These are phyloP conservation scores for Helianthus tuberosus DNA, from an alignment of 129 eudicot species.

Conservation along the genomic window DNA sequence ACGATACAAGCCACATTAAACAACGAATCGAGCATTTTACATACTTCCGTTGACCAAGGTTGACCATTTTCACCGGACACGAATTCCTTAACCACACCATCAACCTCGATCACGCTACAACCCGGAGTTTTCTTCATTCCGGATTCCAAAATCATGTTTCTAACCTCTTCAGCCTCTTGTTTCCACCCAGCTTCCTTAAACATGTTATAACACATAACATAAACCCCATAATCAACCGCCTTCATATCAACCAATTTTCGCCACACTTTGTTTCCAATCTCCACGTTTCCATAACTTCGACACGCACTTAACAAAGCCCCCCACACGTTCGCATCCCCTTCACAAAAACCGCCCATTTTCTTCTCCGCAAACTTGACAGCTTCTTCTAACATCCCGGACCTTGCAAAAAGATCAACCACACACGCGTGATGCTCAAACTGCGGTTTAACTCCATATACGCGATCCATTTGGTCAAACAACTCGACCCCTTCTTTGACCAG, in stretches of 20 bases:
- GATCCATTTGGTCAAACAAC: conserved; percentile 51
- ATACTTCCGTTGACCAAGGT: conserved; percentile 38
- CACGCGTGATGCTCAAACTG: conserved; percentile 56
- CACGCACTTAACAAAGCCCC: conserved; percentile 67
- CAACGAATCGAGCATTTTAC: conserved; percentile 39
- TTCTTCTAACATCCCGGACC: conserved; percentile 55
- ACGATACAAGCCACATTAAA: conserved; percentile 17
- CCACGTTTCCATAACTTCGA: conserved; percentile 49
- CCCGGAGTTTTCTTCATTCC: conserved; percentile 64
- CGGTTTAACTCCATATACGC: conserved; percentile 41
- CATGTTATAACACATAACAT: conserved; percentile 58
- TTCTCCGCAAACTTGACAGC: conserved; percentile 51
- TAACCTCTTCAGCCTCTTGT: conserved; percentile 46
- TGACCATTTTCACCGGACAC: conserved; percentile 42
- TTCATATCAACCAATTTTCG: conserved; percentile 38
- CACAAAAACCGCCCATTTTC: conserved; percentile 38
- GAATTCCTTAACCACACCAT: conserved; percentile 56
- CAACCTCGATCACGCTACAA: conserved; percentile 56
- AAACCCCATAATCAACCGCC: conserved; percentile 47
- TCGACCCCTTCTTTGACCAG: conserved; percentile 51
- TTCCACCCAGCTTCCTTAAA: conserved; percentile 67
- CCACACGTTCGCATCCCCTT: conserved; percentile 59
- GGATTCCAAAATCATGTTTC: conserved; percentile 33
- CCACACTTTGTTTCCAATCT: conserved; percentile 50
- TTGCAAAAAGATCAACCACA: conserved; percentile 67